Conservation (phyloP, 805 yeast genomes). For the Suhomyces kilbournensis region DNA sequence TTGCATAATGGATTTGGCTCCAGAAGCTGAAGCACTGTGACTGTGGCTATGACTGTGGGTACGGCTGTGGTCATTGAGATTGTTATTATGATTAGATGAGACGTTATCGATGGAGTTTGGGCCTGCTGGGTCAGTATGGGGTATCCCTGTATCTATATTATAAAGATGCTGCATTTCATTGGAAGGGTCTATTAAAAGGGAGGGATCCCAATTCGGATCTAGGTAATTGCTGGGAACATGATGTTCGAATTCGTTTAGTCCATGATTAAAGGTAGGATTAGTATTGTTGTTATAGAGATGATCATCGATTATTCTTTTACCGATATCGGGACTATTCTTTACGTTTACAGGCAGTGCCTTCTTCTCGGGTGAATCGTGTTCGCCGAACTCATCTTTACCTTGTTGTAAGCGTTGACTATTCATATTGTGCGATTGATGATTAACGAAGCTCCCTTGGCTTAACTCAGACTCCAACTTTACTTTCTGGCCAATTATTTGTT, state of each 20-base stretch:
- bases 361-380: background rate
- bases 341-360: background rate
- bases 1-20: constrained; percentile 24
- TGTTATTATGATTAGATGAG: background rate
- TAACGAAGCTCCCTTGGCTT: background rate
- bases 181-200: constrained; percentile 29
- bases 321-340: background rate
- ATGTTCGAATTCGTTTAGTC: constrained; percentile 4
- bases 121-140: background rate
- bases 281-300: background rate
- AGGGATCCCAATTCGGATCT: constrained; percentile 34
- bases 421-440: background rate
- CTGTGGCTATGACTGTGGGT: background rate
- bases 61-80: background rate
- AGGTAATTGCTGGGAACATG: constrained; percentile 11
- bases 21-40: background rate
- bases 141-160: constrained; percentile 22
- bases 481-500: background rate
- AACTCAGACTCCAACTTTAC: background rate
- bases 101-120: constrained; percentile 10
- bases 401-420: background rate
- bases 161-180: constrained; percentile 26
- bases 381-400: background rate
- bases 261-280: background rate
- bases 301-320: background rate